Evolutionary conservation across 495 filamentous ascomycete species (phyloP).

Genomic region (Neurospora sp.): DNA sequence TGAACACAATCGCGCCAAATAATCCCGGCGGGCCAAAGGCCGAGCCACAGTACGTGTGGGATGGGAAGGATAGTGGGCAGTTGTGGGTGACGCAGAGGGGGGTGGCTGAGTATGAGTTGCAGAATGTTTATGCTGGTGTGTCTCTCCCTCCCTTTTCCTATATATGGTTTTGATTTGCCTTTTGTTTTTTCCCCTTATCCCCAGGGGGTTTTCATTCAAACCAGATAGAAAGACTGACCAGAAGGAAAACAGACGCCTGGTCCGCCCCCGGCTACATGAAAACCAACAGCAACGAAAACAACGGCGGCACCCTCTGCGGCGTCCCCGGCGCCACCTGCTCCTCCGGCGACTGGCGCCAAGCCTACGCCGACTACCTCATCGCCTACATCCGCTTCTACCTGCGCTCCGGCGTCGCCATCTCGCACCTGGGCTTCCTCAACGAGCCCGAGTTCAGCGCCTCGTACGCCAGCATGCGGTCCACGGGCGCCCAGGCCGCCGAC

Average conservation of each 20-base stretch:
- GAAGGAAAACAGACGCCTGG: conserved; percentile 20
- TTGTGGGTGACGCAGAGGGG: conserved; percentile 44
- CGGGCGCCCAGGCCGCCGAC: conserved; percentile 29
- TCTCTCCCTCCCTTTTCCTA: neutral
- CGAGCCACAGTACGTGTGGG: conserved; percentile 38
- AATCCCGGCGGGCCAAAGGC: conserved; percentile 33
- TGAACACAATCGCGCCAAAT: conserved; percentile 39
- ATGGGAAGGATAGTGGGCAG: conserved; percentile 43
- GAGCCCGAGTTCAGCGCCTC: conserved; percentile 31
- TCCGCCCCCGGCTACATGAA: conserved; percentile 46
- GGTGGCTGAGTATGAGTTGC: conserved; percentile 33
- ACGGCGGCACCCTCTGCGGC: conserved; percentile 47
- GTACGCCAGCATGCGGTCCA: conserved; percentile 31
- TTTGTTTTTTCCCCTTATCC: too few relatives aligned
- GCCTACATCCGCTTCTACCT: conserved; percentile 42
- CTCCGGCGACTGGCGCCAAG: conserved; percentile 44
- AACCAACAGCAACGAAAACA: conserved; percentile 38
- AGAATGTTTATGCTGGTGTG: conserved; percentile 42
- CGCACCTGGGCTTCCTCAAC: conserved; percentile 39
- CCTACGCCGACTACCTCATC: conserved; percentile 46
- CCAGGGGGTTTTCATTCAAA: too few relatives aligned
- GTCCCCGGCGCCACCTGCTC: conserved; percentile 33
- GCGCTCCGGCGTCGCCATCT: conserved; percentile 39
- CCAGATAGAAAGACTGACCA: neutral
- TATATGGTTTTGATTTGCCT: neutral